Evolutionary conservation across 257 asterid species (phyloP).

Genomic region (Plectranthus barbatus): DNA sequence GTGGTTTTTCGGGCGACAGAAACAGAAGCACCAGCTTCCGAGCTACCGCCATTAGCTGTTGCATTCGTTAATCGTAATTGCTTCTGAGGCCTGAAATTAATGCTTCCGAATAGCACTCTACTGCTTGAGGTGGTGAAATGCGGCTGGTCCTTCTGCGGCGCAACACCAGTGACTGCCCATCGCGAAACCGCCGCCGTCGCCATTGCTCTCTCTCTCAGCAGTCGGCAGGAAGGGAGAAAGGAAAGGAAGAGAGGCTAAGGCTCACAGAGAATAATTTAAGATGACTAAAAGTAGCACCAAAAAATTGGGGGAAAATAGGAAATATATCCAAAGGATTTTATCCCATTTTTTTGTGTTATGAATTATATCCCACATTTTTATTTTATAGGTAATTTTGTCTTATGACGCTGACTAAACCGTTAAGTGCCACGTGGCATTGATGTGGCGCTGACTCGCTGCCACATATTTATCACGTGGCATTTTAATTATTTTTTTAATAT

Average conservation of each 20-base stretch:
- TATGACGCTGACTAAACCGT: no score
- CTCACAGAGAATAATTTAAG: slow-evolving; percentile 1
- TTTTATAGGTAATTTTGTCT: no score
- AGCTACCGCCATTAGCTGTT: slow-evolving; percentile 20
- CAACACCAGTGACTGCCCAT: slow-evolving; percentile 23
- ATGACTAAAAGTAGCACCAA: neutral
- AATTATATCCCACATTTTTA: no score
- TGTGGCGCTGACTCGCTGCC: no score
- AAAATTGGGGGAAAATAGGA: no score
- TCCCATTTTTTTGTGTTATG: no score
- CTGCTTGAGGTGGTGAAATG: slow-evolving; percentile 22
- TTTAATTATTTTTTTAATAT: no score
- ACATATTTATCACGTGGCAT: no score
- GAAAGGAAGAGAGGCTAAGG: neutral
- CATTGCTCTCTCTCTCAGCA: slow-evolving; percentile 12
- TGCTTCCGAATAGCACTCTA: slow-evolving; percentile 19
- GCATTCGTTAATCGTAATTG: slow-evolving; percentile 22
- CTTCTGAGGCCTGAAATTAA: slow-evolving; percentile 20
- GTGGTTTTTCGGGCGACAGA: slow-evolving; percentile 22
- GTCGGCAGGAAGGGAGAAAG: neutral
- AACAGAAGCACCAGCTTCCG: slow-evolving; percentile 28
- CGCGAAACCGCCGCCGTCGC: slow-evolving; percentile 33
- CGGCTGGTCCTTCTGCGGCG: slow-evolving; percentile 17
- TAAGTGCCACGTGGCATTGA: no score
- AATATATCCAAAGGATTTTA: no score